These are phyloP conservation scores for Rhododendron mucronatum DNA, from an alignment of 148 eudicot genomes.

Conservation along the genomic window DNA sequence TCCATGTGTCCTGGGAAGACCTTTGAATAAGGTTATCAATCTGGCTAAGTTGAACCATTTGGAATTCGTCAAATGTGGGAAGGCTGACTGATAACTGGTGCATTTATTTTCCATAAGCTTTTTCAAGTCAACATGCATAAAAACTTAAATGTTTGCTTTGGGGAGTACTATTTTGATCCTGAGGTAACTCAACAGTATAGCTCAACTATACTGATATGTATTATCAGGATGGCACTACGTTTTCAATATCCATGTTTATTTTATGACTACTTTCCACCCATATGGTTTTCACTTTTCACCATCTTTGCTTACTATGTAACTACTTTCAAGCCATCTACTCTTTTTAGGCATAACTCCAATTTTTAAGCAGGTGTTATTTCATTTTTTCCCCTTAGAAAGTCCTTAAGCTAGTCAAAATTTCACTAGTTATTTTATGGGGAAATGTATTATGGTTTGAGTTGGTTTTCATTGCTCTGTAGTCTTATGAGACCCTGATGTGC, in stretches of 20 bases:
- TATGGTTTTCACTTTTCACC: background rate
- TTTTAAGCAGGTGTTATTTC: background rate
- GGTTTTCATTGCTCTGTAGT: background rate
- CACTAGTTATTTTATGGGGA: background rate
- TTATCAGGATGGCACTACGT: background rate
- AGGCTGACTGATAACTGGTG: background rate
- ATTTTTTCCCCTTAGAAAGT: background rate
- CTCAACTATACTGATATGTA: background rate
- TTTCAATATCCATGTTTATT: background rate
- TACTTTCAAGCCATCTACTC: background rate
- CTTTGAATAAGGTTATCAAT: background rate
- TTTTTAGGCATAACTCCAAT: background rate
- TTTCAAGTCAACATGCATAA: background rate
- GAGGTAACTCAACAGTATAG: background rate
- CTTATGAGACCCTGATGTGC: conserved; percentile 8
- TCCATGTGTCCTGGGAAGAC: background rate
- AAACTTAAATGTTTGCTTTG: background rate
- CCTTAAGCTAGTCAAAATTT: background rate
- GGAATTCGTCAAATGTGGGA: background rate
- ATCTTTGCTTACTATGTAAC: background rate
- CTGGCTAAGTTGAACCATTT: background rate
- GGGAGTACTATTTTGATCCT: background rate
- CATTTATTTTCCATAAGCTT: background rate
- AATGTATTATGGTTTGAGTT: background rate
- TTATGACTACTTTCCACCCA: background rate